Evolutionary conservation across 23 red algal genomes (phyloP), one percentile per base, ranked within the genome.

Genomic region (Gracilaria gracilis): DNA sequence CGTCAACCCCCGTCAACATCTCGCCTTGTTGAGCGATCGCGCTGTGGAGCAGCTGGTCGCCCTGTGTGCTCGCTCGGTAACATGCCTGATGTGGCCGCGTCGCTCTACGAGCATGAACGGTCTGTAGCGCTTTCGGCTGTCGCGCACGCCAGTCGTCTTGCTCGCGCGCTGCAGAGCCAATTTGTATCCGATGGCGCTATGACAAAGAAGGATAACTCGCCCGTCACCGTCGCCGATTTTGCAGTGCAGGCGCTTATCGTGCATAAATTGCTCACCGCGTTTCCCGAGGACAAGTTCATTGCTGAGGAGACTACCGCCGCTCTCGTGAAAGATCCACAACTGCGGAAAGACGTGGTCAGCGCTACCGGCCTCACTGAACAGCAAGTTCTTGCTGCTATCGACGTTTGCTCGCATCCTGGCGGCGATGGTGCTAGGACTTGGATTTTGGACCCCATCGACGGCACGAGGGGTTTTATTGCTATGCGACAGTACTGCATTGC

Each of bases 391-490:
- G 54, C 48, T 33, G 61, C 88, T n/a, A 92, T 98, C 48, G 90
- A 88, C 39, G 61, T 85, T 34, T 92, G 90, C 20, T 80, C 44
- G 20, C 67, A 76, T 21, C 12, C 9, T 1, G 89, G 89, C 51
- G 94, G 94, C 23, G 72, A 88, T 62, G 82, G 82, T 31, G 82
- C 80, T 3, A 61, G 92, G n/a, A 96, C 94, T 32, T 99, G 97
- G 97, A 88, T 99, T 25, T 57, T 96, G 28, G 97, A 99, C 77
- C 97, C 97, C 20, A 94, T 99, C 64, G 97, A 99, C 75, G 97
- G 97, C 40, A 99, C 97, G 0, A 95, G 86, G 13, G 97, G 97
- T 14, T 99, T 96, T 86, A 76, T 99, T 70, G 88, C 91, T 35
- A 87, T 91, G 39, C 86, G 93, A 6, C 97, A 99, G 75, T 99